phyloP scores from a whole-genome alignment of 1,139 yeast species.

The Candida frijolesensis region DNA sequence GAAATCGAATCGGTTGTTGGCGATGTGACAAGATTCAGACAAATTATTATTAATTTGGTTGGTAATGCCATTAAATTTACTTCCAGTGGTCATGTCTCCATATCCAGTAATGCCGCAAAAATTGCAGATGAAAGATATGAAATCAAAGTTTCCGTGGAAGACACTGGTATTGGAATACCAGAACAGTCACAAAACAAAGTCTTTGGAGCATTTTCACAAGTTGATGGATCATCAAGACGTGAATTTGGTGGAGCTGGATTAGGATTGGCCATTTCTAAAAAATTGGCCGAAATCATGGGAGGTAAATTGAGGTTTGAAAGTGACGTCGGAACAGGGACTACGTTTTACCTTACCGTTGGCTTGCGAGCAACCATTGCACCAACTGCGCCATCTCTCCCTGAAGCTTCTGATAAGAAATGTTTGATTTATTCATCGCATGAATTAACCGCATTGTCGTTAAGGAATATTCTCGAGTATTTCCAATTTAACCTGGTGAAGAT shows the following conservation, averaged over 20 bases:
- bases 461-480: constrained; percentile 28
- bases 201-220: constrained; percentile 63
- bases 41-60: constrained; percentile 54
- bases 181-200: constrained; percentile 48
- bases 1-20: constrained; percentile 48
- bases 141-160: constrained; percentile 46
- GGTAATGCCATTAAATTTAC: constrained; percentile 65
- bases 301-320: constrained; percentile 56
- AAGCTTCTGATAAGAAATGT: constrained; percentile 23
- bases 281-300: constrained; percentile 60
- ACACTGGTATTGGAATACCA: constrained; percentile 68
- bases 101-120: constrained; percentile 36
- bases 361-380: constrained; percentile 22
- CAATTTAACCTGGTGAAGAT: constrained; percentile 31
- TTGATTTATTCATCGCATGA: constrained; percentile 38
- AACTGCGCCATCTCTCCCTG: constrained; percentile 18
- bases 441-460: constrained; percentile 35
- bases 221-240: constrained; percentile 60
- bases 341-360: constrained; percentile 40
- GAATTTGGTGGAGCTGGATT: constrained; percentile 63
- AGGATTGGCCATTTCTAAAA: constrained; percentile 61
- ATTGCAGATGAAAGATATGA: constrained; percentile 41
- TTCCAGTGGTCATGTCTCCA: constrained; percentile 45
- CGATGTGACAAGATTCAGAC: constrained; percentile 55
- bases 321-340: constrained; percentile 53